Base-by-base conservation (phyloP, 2,329 filamentous ascomycete genomes). In the Fusarium tanahbumbuense region DNA sequence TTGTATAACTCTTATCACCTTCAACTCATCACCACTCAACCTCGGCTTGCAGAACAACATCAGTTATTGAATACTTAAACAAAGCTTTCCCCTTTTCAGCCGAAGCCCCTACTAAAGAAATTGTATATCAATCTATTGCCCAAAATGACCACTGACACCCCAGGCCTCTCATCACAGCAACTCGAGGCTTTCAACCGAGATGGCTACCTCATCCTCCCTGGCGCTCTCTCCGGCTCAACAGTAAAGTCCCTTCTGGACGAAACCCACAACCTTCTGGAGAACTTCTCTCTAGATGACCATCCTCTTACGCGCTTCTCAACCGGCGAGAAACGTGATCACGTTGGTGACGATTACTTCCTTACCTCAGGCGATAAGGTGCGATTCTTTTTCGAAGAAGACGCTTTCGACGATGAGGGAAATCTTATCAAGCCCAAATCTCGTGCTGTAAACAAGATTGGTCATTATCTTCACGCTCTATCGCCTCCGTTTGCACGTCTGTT, bases 351-450 rank as follows among this genome's bases (percentile, higher is more conserved):
- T 77, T 99, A 99, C 86, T 98, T 99, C 83, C 88, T 98, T 5
- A 87, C 85, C 2, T 96, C 92, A 5, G 94, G 93, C 66, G 93
- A 98, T 84, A 95, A 98, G 82, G 85, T 98, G 67, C 92, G 94
- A 64, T 98, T 97, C 87, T 98, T 98, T 87, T 97, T 98, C 81
- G 95, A 98, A 81, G 93, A 97, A 81, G 94, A 96, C 81, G 95
- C 95, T 69, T 95, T 98, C 79, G 85, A 91, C 75, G 72, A 83
- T 12, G 75, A 81, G 0, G 91, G 92, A 41, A 81, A 83, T 3
- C 88, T 98, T 6, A 83, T 82, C 13, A 94, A 94, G 73, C 93
- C 94, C 41, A 97, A 97, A 80, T 85, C 92, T 67, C 88, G 86
- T 56, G 93, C 96, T 57, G 92, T 99, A 77, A 99, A 98, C 84